Evolutionary conservation across 768 basidiomycete species (phyloP).

Genomic region (Tylopilus sp.): DNA sequence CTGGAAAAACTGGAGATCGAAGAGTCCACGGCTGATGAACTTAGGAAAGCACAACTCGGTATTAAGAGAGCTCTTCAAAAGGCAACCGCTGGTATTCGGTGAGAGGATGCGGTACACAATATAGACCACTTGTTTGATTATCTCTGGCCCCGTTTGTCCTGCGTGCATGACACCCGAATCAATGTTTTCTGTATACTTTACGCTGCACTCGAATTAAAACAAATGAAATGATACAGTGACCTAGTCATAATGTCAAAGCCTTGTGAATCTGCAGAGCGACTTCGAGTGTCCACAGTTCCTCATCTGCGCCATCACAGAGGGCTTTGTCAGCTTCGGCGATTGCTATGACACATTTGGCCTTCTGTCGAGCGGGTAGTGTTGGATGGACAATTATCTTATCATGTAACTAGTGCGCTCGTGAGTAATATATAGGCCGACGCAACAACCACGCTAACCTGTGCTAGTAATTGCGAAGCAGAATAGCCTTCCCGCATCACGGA

Average conservation of each 20-base stretch:
- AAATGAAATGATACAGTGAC: neutral
- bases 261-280: constrained; percentile 79
- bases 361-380: constrained; percentile 73
- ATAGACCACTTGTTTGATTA: constrained; percentile 16
- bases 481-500: constrained; percentile 84
- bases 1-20: constrained; percentile 99
- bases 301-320: constrained; percentile 93
- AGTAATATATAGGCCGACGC: constrained; percentile 4
- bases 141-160: constrained; percentile 17
- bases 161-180: constrained; percentile 15
- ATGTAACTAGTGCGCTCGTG: constrained; percentile 60
- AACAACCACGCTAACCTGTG: constrained; percentile 58
- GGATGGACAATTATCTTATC: constrained; percentile 86
- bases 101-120: constrained; percentile 25
- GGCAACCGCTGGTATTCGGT: constrained; percentile 89
- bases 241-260: constrained; percentile 36
- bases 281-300: constrained; percentile 92
- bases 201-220: neutral
- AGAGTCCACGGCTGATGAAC: constrained; percentile 89
- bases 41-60: constrained; percentile 91
- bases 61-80: constrained; percentile 98
- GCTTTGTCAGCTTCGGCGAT: constrained; percentile 97
- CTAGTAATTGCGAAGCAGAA: constrained; percentile 84
- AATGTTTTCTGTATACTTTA: constrained; percentile 10
- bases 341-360: constrained; percentile 73